Percentiles rank a stretch among this genome's conserved stretches.
phyloP scores from a whole-genome alignment of 2,329 filamentous ascomycete genomes.

The Lecanoromycetidae sp. region DNA sequence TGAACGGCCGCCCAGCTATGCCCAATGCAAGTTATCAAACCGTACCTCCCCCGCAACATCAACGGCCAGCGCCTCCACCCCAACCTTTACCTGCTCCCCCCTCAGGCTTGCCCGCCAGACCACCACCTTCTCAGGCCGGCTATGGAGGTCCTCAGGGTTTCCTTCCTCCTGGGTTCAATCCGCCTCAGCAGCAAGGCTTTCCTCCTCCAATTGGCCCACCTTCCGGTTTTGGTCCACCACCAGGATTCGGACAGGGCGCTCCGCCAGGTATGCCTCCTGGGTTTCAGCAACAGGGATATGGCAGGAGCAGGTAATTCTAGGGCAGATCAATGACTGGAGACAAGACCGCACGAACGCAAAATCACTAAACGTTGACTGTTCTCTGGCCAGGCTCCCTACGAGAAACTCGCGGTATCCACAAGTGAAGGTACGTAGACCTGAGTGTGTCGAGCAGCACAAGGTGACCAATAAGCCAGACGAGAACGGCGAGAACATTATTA shows the following conservation, averaged over 20 bases:
- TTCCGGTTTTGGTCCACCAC: constrained; percentile 27
- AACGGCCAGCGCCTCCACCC: constrained; percentile 37
- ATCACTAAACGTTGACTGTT: no score
- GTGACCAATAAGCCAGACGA: no score
- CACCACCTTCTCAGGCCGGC: constrained; percentile 55
- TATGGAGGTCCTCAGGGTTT: constrained; percentile 54
- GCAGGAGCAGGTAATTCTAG: constrained; percentile 3
- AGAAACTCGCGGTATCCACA: no score
- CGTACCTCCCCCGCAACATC: constrained; percentile 29
- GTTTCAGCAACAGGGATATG: constrained; percentile 17
- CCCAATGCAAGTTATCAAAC: constrained; percentile 31
- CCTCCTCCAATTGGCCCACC: constrained; percentile 30
- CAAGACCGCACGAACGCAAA: no score
- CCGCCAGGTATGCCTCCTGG: constrained; percentile 24
- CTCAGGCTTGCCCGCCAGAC: constrained; percentile 51
- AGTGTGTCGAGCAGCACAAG: no score
- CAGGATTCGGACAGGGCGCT: constrained; percentile 30
- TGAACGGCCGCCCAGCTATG: constrained; percentile 32
- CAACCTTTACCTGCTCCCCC: constrained; percentile 35
- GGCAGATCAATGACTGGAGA: neutral
- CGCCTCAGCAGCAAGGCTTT: constrained; percentile 27
- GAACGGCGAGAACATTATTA: no score
- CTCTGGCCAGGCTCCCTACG: no score
- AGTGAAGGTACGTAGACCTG: no score
- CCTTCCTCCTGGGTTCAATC: constrained; percentile 33